Base-by-base conservation (phyloP, 148 eudicot species). In the Spergularia marina region DNA sequence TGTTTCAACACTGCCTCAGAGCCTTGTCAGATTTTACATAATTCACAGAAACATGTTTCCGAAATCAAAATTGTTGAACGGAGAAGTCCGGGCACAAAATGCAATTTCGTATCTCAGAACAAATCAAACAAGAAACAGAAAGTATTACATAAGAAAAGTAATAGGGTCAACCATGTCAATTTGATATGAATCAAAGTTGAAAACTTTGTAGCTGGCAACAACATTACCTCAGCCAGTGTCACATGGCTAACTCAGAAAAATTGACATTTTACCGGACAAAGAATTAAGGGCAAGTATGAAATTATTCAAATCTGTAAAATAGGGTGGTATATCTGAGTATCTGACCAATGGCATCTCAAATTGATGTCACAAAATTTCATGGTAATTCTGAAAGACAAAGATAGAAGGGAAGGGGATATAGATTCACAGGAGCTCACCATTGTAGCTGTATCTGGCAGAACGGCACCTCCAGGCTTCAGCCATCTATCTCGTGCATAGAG, bases 391-490 rank as follows among this genome's bases (percentile, higher is more conserved):
- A 55, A 16, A 73, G 15, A 13, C 49, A 6, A 10, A 30, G 34
- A 53, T 11, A 20, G 11, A 65, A 30, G 49, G 10, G 49, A 44
- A 79, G 8, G 68, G 10, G 18, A 8, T 59, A 25, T 16, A 39
- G 68, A 49, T 75, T 10, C 54, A 9, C 20, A 14, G 68, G 39
- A 74, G 68, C 88, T 71, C 75, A 90, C 98, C 92, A 95, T 92
- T 12, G 94, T 90, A 70, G 98, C 98, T 65, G 91, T 89, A 77
- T 92, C 98, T 1, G 98, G 98, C 57, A 95, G 88, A 81, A 95
- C 78, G 39, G 98, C 97, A 77, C 98, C 98, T 23, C 98, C 98
- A 75, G 97, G 98, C 84, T 95, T 95, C 83, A 95, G 84, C 97
- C 96, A 95, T 73, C 77, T 76, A 87, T 95, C 98, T 36, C 98